These are phyloP conservation scores for Blepharisma japonicum DNA, from an alignment of 73 alveolate genomes.

Conservation along the genomic window DNA sequence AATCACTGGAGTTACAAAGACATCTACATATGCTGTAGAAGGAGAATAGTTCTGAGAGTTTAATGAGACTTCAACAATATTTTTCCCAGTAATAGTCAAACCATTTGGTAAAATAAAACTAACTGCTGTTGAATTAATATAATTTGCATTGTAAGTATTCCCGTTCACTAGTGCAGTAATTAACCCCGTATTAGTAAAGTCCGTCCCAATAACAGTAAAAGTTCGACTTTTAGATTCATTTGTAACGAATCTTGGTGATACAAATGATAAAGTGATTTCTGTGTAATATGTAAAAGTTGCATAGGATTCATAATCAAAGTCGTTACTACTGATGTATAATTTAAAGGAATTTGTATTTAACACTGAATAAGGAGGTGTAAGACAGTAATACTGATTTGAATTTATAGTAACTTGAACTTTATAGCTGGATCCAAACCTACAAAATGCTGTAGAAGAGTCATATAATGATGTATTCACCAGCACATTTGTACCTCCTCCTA, in stretches of 20 bases:
- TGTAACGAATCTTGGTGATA: background rate
- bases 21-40: background rate
- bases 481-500: conserved; percentile 40
- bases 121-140: background rate
- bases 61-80: background rate
- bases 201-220: background rate
- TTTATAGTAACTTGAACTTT: background rate
- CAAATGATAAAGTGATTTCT: background rate
- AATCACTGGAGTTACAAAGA: background rate
- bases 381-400: conserved; percentile 9
- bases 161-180: background rate
- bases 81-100: background rate
- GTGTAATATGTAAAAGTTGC: conserved; percentile 9
- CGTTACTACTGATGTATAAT: background rate
- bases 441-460: conserved; percentile 27
- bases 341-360: conserved; percentile 36
- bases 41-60: conserved; percentile 25
- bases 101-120: background rate
- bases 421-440: conserved; percentile 30
- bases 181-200: background rate
- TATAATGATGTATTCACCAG: conserved; percentile 25
- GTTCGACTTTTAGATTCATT: background rate
- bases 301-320: conserved; percentile 16
- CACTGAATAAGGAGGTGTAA: conserved; percentile 30
- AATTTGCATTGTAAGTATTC: background rate